Evolutionary conservation across 1,284 basidiomycete species (phyloP).

Genomic region (Ceratobasidium sp.): DNA sequence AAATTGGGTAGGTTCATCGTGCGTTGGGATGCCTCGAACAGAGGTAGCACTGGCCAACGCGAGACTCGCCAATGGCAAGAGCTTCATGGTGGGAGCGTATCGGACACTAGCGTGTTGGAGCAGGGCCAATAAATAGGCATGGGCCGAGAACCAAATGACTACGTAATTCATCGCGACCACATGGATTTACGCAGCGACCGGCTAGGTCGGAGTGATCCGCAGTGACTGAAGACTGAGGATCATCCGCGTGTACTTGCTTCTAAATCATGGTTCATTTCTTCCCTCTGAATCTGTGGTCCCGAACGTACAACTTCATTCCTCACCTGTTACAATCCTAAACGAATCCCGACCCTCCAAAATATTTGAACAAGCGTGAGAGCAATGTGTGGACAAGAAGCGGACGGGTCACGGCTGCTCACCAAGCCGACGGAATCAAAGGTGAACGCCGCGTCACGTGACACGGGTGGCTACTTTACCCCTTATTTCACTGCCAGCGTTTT

Average conservation of each 20-base stretch:
- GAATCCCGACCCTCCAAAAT: no score
- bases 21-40: not conserved
- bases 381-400: no score
- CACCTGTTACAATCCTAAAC: no score
- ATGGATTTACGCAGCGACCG: conserved; percentile 9
- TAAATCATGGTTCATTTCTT: not conserved
- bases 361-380: no score
- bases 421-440: no score
- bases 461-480: no score
- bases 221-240: not conserved
- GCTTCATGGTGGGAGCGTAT: not conserved
- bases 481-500: no score
- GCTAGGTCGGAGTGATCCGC: conserved; percentile 8
- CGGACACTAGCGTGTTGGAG: not conserved
- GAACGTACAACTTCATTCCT: no score
- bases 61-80: not conserved
- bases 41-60: not conserved
- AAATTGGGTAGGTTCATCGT: not conserved
- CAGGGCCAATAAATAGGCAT: not conserved
- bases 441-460: no score
- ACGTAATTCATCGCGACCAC: not conserved
- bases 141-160: not conserved
- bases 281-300: no score
- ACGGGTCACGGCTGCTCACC: no score
- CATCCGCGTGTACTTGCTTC: not conserved